Conservation (phyloP, 2,329 filamentous ascomycete species). For the Epichloe glyceriae region DNA sequence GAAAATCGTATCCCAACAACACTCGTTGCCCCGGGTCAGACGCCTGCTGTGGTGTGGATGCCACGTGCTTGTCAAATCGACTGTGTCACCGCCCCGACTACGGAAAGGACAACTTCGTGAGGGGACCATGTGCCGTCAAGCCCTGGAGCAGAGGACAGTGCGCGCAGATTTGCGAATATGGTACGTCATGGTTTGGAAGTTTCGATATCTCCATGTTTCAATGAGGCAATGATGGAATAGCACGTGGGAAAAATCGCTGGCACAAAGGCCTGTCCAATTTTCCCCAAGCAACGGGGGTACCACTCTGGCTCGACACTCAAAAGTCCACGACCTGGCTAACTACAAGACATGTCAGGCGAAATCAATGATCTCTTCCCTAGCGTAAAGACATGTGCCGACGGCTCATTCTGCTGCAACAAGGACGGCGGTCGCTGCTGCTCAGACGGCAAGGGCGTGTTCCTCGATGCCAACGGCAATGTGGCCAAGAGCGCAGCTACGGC, state of each 20-base stretch:
- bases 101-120: not conserved
- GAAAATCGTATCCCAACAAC: not conserved
- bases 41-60: not conserved
- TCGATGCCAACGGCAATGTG: slow-evolving; percentile 1
- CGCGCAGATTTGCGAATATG: not conserved
- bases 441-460: not conserved
- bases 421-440: not conserved
- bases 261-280: too few species aligned
- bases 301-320: too few species aligned
- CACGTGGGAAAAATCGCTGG: not conserved
- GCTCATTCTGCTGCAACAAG: slow-evolving; percentile 2
- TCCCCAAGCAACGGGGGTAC: too few species aligned
- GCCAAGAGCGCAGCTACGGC: not conserved
- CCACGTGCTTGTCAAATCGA: slow-evolving; percentile 1
- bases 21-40: slow-evolving; percentile 3
- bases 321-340: too few species aligned
- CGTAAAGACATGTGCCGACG: not conserved
- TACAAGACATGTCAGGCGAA: not conserved
- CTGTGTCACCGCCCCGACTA: not conserved
- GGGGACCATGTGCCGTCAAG: slow-evolving; percentile 1
- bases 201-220: too few species aligned
- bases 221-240: too few species aligned
- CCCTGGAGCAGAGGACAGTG: not conserved
- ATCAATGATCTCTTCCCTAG: not conserved
- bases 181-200: not conserved